Evolutionary conservation across 139 green algal species (phyloP).

Genomic region (Tetratostichococcus sp.): DNA sequence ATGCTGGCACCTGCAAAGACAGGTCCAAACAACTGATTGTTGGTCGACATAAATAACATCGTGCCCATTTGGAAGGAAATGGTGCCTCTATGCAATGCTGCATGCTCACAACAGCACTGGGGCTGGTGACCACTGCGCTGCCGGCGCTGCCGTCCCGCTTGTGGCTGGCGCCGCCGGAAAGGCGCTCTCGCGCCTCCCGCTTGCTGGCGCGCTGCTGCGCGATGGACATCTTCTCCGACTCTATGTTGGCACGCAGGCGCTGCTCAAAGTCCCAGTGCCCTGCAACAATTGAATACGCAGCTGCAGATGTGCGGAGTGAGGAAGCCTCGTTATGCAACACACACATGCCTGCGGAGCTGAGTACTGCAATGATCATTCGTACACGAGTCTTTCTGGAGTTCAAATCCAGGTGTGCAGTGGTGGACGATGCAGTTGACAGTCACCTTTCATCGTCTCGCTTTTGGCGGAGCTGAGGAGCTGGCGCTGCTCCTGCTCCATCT

Average conservation of each 20-base stretch:
- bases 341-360: too few species aligned
- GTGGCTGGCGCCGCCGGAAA: neutral
- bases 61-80: too few species aligned
- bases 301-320: neutral
- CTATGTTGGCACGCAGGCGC: conserved; percentile 18
- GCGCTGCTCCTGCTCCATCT: conserved; percentile 18
- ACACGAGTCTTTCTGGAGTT: too few species aligned
- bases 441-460: conserved; percentile 9
- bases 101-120: neutral
- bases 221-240: conserved; percentile 15
- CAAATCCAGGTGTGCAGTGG: too few species aligned
- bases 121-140: neutral
- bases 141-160: neutral
- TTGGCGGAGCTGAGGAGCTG: conserved; percentile 13
- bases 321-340: too few species aligned
- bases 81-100: too few species aligned
- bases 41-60: too few species aligned
- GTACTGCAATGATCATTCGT: too few species aligned
- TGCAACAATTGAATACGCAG: neutral
- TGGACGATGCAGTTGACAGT: neutral
- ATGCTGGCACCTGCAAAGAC: too few species aligned
- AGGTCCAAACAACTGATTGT: too few species aligned
- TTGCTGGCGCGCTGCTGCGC: neutral
- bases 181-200: neutral
- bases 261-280: conserved; percentile 45